Base-by-base conservation (phyloP, 2,329 filamentous ascomycete species). In the Metarhizium humberi region DNA sequence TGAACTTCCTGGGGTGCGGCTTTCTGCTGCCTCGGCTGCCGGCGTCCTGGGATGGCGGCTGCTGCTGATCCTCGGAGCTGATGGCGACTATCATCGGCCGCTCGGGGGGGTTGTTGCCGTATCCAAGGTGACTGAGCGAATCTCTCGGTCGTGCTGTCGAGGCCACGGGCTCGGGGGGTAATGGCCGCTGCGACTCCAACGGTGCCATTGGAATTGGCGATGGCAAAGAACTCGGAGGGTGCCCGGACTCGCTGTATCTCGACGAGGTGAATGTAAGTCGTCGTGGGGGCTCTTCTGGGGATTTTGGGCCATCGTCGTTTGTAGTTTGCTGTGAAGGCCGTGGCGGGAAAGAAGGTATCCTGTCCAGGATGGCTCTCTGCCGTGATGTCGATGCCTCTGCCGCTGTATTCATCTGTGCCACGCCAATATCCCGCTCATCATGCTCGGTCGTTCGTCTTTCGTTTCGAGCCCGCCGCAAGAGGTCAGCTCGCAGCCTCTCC, bases 291-390 rank as follows among this genome's bases (percentile, higher is more conserved):
- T 75, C 71, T 3, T 69, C 67, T 2, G 77, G 75, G 1, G 75
- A 73, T 62, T 82, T 82, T 38, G 77, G 76, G 20, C 72, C 76
- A 50, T 75, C 70, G 18, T 51, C 51, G 29, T 30, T 40, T 11
- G 46, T 45, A 20, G 16, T 30, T 1, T 16, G 45, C 13, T 14
- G 14, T 32, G 18, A 45, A 46, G 50, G 36, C 18, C 45, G 34
- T n/a, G 30, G 30, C 8, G 54, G 29, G 5, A 40, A 40, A 10
- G 46, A 16, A 16, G 51, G 18, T 5, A 54, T 13, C 29, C 25
- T 56, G 25, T 52, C 42, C 4, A 57, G 34, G 36, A 45, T 46
- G 30, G 8, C 32, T 30, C 29, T 49, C 25, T 36, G 42, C 36
- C 16, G 55, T 40, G 49, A 53, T 53, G 36, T 55, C 40, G 40